Conservation (phyloP, 768 basidiomycete species). For the Phallus indusiatus region DNA sequence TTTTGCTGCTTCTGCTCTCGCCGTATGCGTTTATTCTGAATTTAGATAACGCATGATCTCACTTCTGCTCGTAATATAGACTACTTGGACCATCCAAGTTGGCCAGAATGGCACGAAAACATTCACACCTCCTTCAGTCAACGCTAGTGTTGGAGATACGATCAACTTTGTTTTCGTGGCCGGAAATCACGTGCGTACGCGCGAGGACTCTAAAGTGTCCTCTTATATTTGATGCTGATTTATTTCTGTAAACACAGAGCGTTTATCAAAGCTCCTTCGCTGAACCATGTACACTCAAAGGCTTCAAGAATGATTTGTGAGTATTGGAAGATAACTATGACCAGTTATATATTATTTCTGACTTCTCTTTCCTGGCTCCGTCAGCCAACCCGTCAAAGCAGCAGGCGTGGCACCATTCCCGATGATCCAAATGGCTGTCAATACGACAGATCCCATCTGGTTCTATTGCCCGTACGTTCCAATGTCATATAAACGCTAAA, state of each 20-base stretch:
- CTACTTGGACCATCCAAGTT: slow-evolving; percentile 11
- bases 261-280: slow-evolving; percentile 42
- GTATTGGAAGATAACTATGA: neutral
- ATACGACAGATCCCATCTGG: slow-evolving; percentile 30
- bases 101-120: neutral
- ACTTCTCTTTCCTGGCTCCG: slow-evolving; percentile 27
- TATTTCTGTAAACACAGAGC: neutral
- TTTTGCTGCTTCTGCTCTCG: neutral
- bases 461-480: slow-evolving; percentile 38
- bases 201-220: neutral
- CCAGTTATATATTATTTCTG: neutral
- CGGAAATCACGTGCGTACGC: slow-evolving; percentile 22
- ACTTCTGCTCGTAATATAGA: neutral
- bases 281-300: slow-evolving; percentile 34
- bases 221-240: neutral
- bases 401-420: slow-evolving; percentile 27
- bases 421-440: neutral
- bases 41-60: neutral
- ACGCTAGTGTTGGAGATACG: slow-evolving; percentile 32
- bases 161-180: slow-evolving; percentile 41
- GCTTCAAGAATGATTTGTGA: slow-evolving; percentile 38
- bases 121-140: slow-evolving; percentile 36
- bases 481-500: neutral
- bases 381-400: slow-evolving; percentile 36
- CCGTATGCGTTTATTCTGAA: neutral